A percentile compares a stretch with the other conserved stretches of the same genome.
Evolutionary conservation across 2,329 filamentous ascomycete genomes (phyloP).

Genomic region (Alternaria gansuensis): DNA sequence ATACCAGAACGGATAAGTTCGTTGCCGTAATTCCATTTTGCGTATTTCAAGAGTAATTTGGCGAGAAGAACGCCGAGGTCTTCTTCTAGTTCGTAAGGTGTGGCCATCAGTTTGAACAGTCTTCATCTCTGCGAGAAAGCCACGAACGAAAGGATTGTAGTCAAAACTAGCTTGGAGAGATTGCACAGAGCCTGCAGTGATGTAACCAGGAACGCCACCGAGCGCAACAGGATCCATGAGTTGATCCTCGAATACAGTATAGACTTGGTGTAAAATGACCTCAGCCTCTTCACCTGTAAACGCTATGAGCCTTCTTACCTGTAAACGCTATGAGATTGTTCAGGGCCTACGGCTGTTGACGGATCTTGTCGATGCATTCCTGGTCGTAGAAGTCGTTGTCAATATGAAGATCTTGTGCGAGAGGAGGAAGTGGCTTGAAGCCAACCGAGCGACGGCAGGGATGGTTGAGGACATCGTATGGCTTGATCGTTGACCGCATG

Average conservation of each 20-base stretch:
- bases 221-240: slow-evolving; percentile 17
- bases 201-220: slow-evolving; percentile 8
- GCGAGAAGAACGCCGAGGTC: slow-evolving; percentile 5
- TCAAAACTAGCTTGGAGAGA: not conserved
- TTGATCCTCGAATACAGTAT: slow-evolving; percentile 17
- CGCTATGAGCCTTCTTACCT: slow-evolving; percentile 16
- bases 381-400: slow-evolving; percentile 8
- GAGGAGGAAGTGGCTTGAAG: slow-evolving; percentile 6
- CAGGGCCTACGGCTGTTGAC: slow-evolving; percentile 18
- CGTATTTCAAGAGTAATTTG: slow-evolving; percentile 1
- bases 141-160: slow-evolving; percentile 10
- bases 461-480: slow-evolving; percentile 17
- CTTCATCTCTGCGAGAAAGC: slow-evolving; percentile 12
- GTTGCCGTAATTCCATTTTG: not conserved
- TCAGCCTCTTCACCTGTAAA: slow-evolving; percentile 18
- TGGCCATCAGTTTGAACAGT: slow-evolving; percentile 11
- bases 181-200: not conserved
- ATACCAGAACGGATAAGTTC: not conserved
- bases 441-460: slow-evolving; percentile 13
- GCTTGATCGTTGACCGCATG: slow-evolving; percentile 9
- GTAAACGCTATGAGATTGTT: slow-evolving; percentile 22
- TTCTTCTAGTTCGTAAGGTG: slow-evolving; percentile 17
- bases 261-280: slow-evolving; percentile 13
- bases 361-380: slow-evolving; percentile 18
- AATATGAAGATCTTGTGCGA: slow-evolving; percentile 3